Percentiles rank a stretch among this genome's conserved stretches.
Evolutionary conservation across 2,329 filamentous ascomycete species (phyloP).

Genomic region (Penicillium sumatraense): DNA sequence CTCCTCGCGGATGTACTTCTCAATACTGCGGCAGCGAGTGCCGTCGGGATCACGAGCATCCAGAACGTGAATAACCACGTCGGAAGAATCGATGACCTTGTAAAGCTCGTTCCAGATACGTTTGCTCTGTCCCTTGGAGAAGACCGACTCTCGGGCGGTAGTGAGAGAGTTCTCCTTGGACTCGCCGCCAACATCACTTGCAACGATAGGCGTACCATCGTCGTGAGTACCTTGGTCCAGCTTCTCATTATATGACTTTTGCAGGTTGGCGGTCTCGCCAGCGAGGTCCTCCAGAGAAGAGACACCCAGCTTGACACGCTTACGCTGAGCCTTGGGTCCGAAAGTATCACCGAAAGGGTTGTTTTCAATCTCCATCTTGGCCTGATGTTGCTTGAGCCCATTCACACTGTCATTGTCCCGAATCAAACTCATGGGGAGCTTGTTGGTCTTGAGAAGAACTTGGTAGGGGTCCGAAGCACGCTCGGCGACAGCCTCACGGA

Average conservation of each 20-base stretch:
- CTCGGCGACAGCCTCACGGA: conserved; percentile 90
- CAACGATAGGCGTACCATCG: conserved; percentile 68
- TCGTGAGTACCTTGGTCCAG: conserved; percentile 78
- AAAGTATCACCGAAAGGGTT: conserved; percentile 88
- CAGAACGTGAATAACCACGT: conserved; percentile 93
- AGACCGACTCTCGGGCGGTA: conserved; percentile 80
- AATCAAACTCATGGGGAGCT: conserved; percentile 94
- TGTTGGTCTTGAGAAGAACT: conserved; percentile 95
- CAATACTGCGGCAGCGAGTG: conserved; percentile 84
- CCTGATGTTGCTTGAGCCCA: conserved; percentile 87
- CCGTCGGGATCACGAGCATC: conserved; percentile 89
- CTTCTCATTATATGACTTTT: conserved; percentile 80
- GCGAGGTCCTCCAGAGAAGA: conserved; percentile 82
- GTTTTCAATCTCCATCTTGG: conserved; percentile 90
- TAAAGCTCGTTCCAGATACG: conserved; percentile 96
- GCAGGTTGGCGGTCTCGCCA: conserved; percentile 76
- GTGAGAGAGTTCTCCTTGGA: conserved; percentile 47
- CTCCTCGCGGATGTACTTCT: conserved; percentile 92
- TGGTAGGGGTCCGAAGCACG: conserved; percentile 89
- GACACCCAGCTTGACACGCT: conserved; percentile 86
- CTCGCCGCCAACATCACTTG: conserved; percentile 54
- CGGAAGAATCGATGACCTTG: conserved; percentile 93
- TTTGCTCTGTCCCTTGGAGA: conserved; percentile 93
- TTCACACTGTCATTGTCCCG: conserved; percentile 77
- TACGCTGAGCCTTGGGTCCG: conserved; percentile 89